phyloP scores from a whole-genome alignment of 768 basidiomycete genomes.

The Lactifluus rugatus region DNA sequence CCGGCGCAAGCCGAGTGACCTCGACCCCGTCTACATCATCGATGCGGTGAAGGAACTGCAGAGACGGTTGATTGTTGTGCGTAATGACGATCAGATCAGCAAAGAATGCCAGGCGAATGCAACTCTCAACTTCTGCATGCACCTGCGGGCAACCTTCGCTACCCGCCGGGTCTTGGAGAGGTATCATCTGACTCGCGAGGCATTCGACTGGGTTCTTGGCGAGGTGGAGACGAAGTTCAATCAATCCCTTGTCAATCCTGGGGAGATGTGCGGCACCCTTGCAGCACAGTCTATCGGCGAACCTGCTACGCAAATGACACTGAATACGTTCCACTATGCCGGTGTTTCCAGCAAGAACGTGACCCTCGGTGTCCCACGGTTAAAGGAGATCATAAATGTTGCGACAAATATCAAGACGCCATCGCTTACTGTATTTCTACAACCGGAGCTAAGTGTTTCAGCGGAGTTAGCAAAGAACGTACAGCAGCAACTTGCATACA shows the following conservation, averaged over 20 bases:
- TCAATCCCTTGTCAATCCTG: slow-evolving; percentile 81
- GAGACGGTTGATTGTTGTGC: slow-evolving; percentile 75
- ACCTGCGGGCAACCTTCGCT: slow-evolving; percentile 82
- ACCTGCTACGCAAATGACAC: slow-evolving; percentile 98
- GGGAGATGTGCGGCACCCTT: slow-evolving; percentile 98
- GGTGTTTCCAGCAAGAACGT: slow-evolving; percentile 99
- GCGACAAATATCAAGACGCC: slow-evolving; percentile 98
- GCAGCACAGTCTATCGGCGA: slow-evolving; percentile 99
- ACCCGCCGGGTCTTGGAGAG: slow-evolving; percentile 80
- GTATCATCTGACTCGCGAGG: slow-evolving; percentile 81
- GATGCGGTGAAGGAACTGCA: slow-evolving; percentile 67
- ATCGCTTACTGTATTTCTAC: slow-evolving; percentile 85
- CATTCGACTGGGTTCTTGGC: slow-evolving; percentile 94
- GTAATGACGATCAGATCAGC: slow-evolving; percentile 71
- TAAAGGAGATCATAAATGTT: slow-evolving; percentile 99
- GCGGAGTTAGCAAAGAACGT: slow-evolving; percentile 70
- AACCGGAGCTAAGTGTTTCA: slow-evolving; percentile 56
- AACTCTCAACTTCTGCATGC: slow-evolving; percentile 87
- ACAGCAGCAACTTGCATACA: slow-evolving; percentile 88
- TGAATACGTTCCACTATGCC: slow-evolving; percentile 99
- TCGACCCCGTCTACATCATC: slow-evolving; percentile 81
- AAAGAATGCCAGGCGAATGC: slow-evolving; percentile 78
- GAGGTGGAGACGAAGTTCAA: slow-evolving; percentile 97
- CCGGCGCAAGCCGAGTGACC: slow-evolving; percentile 83
- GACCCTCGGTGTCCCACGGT: slow-evolving; percentile 95